These are phyloP conservation scores for Bipolaris sorokiniana DNA, from an alignment of 2,329 filamentous ascomycete genomes.

Conservation along the genomic window DNA sequence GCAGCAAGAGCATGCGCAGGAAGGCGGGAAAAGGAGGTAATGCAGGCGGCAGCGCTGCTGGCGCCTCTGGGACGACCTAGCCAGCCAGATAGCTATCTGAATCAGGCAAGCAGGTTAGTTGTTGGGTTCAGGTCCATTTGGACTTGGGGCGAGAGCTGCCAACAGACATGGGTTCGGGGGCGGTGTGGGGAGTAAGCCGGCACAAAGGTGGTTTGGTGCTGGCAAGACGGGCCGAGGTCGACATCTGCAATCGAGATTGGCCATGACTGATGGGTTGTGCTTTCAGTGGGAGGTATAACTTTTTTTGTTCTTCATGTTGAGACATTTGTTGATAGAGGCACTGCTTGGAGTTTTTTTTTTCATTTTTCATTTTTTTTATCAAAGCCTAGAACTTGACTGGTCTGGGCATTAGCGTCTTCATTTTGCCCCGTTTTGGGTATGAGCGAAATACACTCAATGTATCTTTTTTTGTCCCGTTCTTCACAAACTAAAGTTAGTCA, in stretches of 20 bases:
- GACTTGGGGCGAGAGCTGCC: too few relatives aligned
- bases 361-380: neutral
- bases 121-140: too few relatives aligned
- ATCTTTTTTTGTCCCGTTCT: neutral
- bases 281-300: too few relatives aligned
- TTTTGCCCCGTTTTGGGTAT: neutral
- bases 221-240: neutral
- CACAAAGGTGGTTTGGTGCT: neutral
- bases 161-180: neutral
- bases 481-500: too few relatives aligned
- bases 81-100: too few relatives aligned
- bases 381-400: neutral
- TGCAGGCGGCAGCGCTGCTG: slow-evolving; percentile 14
- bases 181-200: neutral
- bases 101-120: too few relatives aligned
- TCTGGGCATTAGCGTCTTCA: neutral
- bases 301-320: neutral
- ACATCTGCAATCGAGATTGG: neutral
- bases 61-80: neutral
- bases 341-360: neutral
- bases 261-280: neutral
- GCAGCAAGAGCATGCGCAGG: slow-evolving; percentile 43
- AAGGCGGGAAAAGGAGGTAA: slow-evolving; percentile 35
- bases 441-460: neutral
- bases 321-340: neutral